Base-by-base conservation (phyloP, 2,329 filamentous ascomycete species). In the Remersonia thermophila region DNA sequence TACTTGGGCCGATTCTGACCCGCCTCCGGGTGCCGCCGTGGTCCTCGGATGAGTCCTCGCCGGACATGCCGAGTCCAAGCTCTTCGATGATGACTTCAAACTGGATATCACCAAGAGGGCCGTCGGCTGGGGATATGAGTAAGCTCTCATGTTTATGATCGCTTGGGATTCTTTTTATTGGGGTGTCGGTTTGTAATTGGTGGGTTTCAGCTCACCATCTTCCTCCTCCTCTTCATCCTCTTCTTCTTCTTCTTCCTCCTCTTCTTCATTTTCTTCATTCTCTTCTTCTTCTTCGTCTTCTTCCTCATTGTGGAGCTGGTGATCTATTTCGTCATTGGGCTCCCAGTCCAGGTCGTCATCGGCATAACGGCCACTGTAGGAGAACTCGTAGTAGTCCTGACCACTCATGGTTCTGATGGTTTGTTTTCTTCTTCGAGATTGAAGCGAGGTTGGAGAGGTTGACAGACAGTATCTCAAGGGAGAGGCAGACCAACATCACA, bases 211-310 rank as follows among this genome's bases (percentile, higher is more conserved):
- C 38, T 25, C 18, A 42, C 41, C 37, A 30, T 32, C 13, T 16
- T 26, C 40, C 16, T 53, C 49, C 4, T 50, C 20, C 9, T 23
- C 20, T 23, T 6, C 51, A 18, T 51, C 50, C 12, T 53, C 38
- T 16, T 36, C 26, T 3, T 39, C 27, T 14, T 20, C 37, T 7
- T 55, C 50, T 3, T 51, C 53, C 23, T 51, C 50, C 11, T 53
- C 53, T 1, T 46, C 47, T 3, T 57, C 52, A 2, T 54, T 48
- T 1, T 49, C 49, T 5, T 50, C 47, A 12, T 50, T 47, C 9
- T 56, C 48, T 2, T 50, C 43, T 8, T 56, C 48, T 2, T 50
- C 43, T 1, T 44, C 37, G 2, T 45, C 44, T 2, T 43, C 40
- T 1, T 40, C 37, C 0, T 46, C 44, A 9, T 23, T 6, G 20